These are phyloP conservation scores for Phanerodontia chrysosporium DNA, from an alignment of 768 basidiomycete species.

Conservation along the genomic window DNA sequence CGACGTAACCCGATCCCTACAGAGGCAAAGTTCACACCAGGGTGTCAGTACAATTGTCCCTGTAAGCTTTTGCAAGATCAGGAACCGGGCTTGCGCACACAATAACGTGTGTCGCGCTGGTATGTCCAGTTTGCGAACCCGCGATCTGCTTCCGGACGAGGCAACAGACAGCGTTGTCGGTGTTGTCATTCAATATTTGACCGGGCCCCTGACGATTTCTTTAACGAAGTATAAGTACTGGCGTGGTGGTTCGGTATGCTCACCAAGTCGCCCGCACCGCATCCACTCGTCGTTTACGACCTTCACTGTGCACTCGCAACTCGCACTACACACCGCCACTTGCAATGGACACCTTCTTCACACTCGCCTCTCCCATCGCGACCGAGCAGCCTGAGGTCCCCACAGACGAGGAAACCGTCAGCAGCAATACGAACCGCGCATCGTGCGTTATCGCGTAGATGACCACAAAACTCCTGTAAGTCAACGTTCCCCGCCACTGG, in stretches of 20 bases:
- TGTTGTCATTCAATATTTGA: not conserved
- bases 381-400: constrained; percentile 13
- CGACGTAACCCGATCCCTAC: not conserved
- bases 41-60: not conserved
- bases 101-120: not conserved
- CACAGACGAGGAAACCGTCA: constrained; percentile 10
- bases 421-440: not conserved
- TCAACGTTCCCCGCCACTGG: not conserved
- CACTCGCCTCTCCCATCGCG: constrained; percentile 11
- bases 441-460: constrained; percentile 2
- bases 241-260: not conserved
- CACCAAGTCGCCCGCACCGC: not conserved
- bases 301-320: not conserved
- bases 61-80: not conserved
- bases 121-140: not conserved
- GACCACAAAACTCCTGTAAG: not conserved
- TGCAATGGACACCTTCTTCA: constrained; percentile 16
- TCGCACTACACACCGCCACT: not conserved
- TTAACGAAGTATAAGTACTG: not conserved
- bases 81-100: not conserved
- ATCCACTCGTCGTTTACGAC: not conserved
- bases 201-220: not conserved
- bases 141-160: not conserved
- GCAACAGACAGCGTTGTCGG: not conserved
- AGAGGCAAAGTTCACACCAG: not conserved